Conservation (phyloP, 2,329 filamentous ascomycete species). For the Colletotrichum lentis region DNA sequence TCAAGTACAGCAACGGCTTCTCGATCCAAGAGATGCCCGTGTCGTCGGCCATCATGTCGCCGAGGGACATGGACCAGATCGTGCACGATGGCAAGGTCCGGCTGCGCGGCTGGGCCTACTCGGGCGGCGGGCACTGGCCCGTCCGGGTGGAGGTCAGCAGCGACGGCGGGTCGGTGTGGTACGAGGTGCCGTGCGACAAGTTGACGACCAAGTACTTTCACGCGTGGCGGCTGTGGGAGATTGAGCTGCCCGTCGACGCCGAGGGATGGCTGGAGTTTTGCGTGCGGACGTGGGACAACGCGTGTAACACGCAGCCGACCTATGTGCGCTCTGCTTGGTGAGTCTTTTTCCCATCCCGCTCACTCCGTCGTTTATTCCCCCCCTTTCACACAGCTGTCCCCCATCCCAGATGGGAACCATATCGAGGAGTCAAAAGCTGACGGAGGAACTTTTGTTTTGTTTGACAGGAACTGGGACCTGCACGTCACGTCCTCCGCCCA, state of each 20-base stretch:
- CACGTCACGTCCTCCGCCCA: slow-evolving; percentile 71
- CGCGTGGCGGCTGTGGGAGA: slow-evolving; percentile 71
- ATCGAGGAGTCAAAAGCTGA: neutral
- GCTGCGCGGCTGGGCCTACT: slow-evolving; percentile 65
- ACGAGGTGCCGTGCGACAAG: slow-evolving; percentile 67
- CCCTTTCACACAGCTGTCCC: no score
- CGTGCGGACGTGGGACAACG: slow-evolving; percentile 68
- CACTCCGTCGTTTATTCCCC: neutral
- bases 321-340: slow-evolving; percentile 51
- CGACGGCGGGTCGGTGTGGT: slow-evolving; percentile 72
- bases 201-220: slow-evolving; percentile 68
- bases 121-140: slow-evolving; percentile 66
- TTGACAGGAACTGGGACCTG: slow-evolving; percentile 70
- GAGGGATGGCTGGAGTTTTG: slow-evolving; percentile 69
- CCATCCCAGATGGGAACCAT: neutral
- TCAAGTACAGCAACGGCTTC: slow-evolving; percentile 66
- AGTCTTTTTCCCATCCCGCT: neutral
- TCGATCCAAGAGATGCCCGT: slow-evolving; percentile 78
- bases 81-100: slow-evolving; percentile 66
- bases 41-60: slow-evolving; percentile 71
- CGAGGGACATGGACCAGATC: slow-evolving; percentile 64
- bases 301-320: slow-evolving; percentile 67
- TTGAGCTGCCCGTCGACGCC: slow-evolving; percentile 67
- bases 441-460: slow-evolving; percentile 38
- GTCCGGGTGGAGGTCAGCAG: slow-evolving; percentile 69